Base-by-base conservation (phyloP, 305 asterid species). In the Vinca major region DNA sequence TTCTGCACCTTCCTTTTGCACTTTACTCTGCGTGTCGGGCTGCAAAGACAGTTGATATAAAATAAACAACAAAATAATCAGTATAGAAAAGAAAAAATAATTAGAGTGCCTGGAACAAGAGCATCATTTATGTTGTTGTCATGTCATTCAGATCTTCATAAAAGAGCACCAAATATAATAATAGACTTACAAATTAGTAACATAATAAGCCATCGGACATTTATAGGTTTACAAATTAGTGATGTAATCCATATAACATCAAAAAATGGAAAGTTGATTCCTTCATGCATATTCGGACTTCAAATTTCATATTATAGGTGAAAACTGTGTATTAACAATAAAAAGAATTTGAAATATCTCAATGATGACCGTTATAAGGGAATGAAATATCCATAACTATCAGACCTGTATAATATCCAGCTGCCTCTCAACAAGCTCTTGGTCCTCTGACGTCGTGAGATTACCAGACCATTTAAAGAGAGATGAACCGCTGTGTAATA, bases 371-470 rank as follows among this genome's bases (percentile, higher is more conserved):
- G 6, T 44, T 33, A 57, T n/a, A 45, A 39, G 45, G 37, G 12
- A 61, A 37, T 10, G 69, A 50, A 49, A 49, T 71, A 62, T 44
- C 21, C 40, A 66, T 48, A 77, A 72, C 68, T 54, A 73, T 65
- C 73, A 45, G 73, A 89, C 99, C 96, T 94, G 89, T 72, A 94
- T 84, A 53, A 90, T 73, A 80, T 94, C 99, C 71, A 94, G 85
- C 80, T 83, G 95, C 88, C 99, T 89, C 87, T 94, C 99, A 19
- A 84, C 95, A 69, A 94, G 97, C 81, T 94, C 99, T 75, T 89
- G 98, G 78, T 86, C 90, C 20, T 91, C 99, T 11, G 96, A 51
- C 50, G 96, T 75, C 62, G 99, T 91, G 73, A 83, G 86, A 74
- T 80, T 94, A 70, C 99, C 99, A 8, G 79, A 77, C 99, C 99